Conservation (phyloP, 2,329 filamentous ascomycete genomes). For the Cercospora beticola region DNA sequence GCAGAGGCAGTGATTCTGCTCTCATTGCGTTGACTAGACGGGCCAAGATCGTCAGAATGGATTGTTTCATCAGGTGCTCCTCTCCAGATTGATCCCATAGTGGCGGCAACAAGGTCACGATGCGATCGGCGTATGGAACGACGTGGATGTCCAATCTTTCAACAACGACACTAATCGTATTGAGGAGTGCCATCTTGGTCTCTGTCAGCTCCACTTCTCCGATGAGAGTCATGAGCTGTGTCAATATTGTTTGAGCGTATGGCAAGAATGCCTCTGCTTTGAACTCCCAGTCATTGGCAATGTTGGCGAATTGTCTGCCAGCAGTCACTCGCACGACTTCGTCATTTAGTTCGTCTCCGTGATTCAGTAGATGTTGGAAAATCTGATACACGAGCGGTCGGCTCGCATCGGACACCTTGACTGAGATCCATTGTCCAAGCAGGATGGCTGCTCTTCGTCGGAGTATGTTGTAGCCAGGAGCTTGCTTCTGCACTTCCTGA, state of each 20-base stretch:
- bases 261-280: slow-evolving; percentile 70
- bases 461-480: slow-evolving; percentile 73
- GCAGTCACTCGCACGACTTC: slow-evolving; percentile 89
- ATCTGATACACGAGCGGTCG: slow-evolving; percentile 80
- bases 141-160: slow-evolving; percentile 75
- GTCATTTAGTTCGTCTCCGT: slow-evolving; percentile 77
- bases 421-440: slow-evolving; percentile 82
- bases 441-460: slow-evolving; percentile 85
- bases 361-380: slow-evolving; percentile 80
- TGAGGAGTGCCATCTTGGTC: slow-evolving; percentile 85
- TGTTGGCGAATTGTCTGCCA: slow-evolving; percentile 75
- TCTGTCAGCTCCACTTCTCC: slow-evolving; percentile 78
- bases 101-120: slow-evolving; percentile 75
- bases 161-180: slow-evolving; percentile 79
- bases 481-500: slow-evolving; percentile 70
- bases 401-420: slow-evolving; percentile 69
- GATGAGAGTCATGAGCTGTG: slow-evolving; percentile 73
- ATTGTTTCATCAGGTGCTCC: slow-evolving; percentile 90
- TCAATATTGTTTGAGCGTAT: slow-evolving; percentile 71
- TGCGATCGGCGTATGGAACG: slow-evolving; percentile 68
- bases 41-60: slow-evolving; percentile 80
- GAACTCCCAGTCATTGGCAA: slow-evolving; percentile 85
- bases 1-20: slow-evolving; percentile 72
- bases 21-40: slow-evolving; percentile 86
- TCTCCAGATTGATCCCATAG: slow-evolving; percentile 85